Evolutionary conservation across 2,329 filamentous ascomycete species (phyloP).

Genomic region (Fusarium sp.): DNA sequence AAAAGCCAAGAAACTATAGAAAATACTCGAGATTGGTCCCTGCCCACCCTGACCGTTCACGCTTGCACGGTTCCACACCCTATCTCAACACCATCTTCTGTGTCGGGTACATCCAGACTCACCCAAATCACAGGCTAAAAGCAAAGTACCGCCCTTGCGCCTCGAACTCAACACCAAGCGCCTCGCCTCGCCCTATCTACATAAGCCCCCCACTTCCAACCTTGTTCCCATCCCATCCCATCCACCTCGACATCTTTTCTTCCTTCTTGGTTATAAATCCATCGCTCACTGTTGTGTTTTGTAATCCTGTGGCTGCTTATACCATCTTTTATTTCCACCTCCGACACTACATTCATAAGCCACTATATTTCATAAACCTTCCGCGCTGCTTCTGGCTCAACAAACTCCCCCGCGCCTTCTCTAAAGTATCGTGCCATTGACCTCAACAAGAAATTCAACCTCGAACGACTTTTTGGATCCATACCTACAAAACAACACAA

Average conservation of each 20-base stretch:
- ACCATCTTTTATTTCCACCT: background rate
- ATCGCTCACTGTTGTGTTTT: constrained; percentile 19
- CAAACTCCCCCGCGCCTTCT: constrained; percentile 35
- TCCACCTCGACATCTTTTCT: background rate
- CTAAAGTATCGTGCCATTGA: constrained; percentile 22
- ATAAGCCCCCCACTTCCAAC: constrained; percentile 34
- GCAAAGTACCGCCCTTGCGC: constrained; percentile 22
- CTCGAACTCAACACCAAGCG: constrained; percentile 34
- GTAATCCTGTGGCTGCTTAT: constrained; percentile 6
- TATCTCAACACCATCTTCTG: constrained; percentile 25
- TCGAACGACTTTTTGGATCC: constrained; percentile 15
- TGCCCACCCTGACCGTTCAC: constrained; percentile 35
- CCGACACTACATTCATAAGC: background rate
- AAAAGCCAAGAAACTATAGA: constrained; percentile 23
- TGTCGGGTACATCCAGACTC: background rate
- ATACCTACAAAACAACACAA: background rate
- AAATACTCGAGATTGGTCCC: constrained; percentile 14
- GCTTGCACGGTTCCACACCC: constrained; percentile 29
- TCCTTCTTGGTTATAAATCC: constrained; percentile 6
- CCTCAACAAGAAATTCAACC: constrained; percentile 32
- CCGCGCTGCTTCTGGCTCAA: constrained; percentile 9
- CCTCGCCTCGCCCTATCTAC: constrained; percentile 16
- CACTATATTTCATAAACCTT: background rate
- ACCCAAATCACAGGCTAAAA: background rate
- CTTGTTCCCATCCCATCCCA: constrained; percentile 15